A percentile compares a stretch with the other conserved stretches of the same genome.
Conservation (phyloP, 2,329 filamentous ascomycete genomes). For the Fusarium denticulatum region DNA sequence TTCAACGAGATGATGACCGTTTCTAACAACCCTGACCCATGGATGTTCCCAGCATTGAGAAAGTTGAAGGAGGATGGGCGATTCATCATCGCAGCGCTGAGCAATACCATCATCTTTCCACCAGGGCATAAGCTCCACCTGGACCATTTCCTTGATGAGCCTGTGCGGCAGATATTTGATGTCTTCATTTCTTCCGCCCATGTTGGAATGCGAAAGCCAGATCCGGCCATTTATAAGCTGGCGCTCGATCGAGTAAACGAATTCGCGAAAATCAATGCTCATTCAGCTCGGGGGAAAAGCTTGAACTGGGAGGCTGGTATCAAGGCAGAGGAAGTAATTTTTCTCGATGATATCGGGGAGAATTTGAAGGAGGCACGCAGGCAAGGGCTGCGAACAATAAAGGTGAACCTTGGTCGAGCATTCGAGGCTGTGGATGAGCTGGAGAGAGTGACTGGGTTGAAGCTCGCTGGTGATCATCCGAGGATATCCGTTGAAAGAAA, state of each 20-base stretch:
- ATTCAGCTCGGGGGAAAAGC: constrained; percentile 49
- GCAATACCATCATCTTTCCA: constrained; percentile 91
- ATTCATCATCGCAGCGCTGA: constrained; percentile 83
- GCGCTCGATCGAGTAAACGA: constrained; percentile 74
- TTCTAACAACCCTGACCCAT: constrained; percentile 78
- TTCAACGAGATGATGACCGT: constrained; percentile 92
- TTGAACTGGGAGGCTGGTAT: constrained; percentile 63
- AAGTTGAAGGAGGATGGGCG: constrained; percentile 70
- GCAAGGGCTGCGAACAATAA: constrained; percentile 83
- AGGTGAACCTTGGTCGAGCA: constrained; percentile 81
- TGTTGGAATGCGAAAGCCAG: constrained; percentile 87
- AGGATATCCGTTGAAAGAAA: constrained; percentile 57
- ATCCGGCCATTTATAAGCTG: constrained; percentile 80
- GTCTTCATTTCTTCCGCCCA: constrained; percentile 89
- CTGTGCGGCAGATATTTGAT: constrained; percentile 78
- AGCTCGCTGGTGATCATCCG: constrained; percentile 65
- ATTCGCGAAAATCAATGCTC: constrained; percentile 64
- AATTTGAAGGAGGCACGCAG: constrained; percentile 84
- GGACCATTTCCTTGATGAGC: constrained; percentile 61
- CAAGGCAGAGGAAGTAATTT: constrained; percentile 75
- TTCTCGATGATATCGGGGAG: constrained; percentile 93
- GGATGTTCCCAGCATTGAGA: constrained; percentile 85
- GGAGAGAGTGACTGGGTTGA: constrained; percentile 77
- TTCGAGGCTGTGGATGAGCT: constrained; percentile 85
- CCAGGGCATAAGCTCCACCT: constrained; percentile 72